Evolutionary conservation across 2,329 filamentous ascomycete species (phyloP).

Genomic region (Stemphylium lycopersici): DNA sequence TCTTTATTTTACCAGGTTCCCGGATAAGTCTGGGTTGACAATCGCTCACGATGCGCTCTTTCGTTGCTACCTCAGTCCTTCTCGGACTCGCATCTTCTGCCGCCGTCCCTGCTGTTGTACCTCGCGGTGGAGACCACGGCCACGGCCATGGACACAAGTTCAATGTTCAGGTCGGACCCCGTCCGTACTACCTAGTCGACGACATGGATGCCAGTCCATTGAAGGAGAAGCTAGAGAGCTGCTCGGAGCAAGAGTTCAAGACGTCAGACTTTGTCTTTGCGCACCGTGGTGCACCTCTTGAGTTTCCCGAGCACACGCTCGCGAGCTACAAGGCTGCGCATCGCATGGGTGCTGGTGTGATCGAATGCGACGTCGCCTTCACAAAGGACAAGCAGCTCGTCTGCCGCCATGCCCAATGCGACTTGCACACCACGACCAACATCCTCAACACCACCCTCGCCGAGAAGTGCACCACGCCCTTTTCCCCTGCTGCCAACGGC

Average conservation of each 20-base stretch:
- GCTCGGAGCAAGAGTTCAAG: slow-evolving; percentile 46
- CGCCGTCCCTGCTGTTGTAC: slow-evolving; percentile 34
- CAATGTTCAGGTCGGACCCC: slow-evolving; percentile 45
- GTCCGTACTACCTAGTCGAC: slow-evolving; percentile 47
- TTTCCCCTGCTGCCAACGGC: slow-evolving; percentile 40
- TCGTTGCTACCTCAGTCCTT: slow-evolving; percentile 35
- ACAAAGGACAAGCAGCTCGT: slow-evolving; percentile 48
- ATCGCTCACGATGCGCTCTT: slow-evolving; percentile 34
- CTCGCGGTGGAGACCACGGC: slow-evolving; percentile 17
- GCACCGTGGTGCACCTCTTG: slow-evolving; percentile 46
- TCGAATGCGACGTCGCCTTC: slow-evolving; percentile 49
- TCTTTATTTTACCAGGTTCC: slow-evolving; percentile 18
- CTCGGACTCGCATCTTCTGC: slow-evolving; percentile 38
- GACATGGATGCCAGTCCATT: slow-evolving; percentile 48
- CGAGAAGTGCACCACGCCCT: slow-evolving; percentile 46
- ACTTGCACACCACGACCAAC: slow-evolving; percentile 49
- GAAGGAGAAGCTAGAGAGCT: slow-evolving; percentile 47
- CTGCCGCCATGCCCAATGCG: slow-evolving; percentile 48
- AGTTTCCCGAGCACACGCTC: slow-evolving; percentile 46
- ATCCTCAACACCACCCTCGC: slow-evolving; percentile 46
- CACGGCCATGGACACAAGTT: slow-evolving; percentile 25
- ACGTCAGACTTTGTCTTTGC: slow-evolving; percentile 43
- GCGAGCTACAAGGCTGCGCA: slow-evolving; percentile 41
- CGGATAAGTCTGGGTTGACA: slow-evolving; percentile 8
- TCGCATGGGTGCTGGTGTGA: slow-evolving; percentile 45